Conservation (phyloP, 148 eudicot genomes). For the Amaranthus cruentus region DNA sequence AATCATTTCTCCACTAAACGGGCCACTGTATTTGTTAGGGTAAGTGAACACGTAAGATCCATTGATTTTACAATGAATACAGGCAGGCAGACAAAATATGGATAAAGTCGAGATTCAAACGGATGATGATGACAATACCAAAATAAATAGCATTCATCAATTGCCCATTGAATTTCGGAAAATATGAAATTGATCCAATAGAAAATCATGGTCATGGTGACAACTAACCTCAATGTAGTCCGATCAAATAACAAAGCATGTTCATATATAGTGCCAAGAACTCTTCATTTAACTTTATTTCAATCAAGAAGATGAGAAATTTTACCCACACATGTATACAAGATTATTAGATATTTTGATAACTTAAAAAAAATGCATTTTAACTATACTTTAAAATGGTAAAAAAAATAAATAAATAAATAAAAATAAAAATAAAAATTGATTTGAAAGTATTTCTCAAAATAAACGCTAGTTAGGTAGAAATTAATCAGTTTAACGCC, state of each 20-base stretch:
- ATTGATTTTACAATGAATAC: background rate
- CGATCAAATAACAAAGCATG: background rate
- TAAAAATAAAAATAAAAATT: too few relatives aligned
- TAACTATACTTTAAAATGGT: too few relatives aligned
- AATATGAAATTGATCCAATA: background rate
- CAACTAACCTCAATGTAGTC: background rate
- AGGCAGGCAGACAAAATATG: too few relatives aligned
- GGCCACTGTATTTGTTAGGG: too few relatives aligned
- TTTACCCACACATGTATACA: background rate
- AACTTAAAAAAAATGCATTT: too few relatives aligned
- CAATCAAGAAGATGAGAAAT: background rate
- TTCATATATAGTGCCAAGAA: background rate
- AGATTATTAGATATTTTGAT: too few relatives aligned
- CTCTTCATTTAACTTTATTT: background rate
- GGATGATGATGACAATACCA: background rate
- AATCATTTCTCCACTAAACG: too few relatives aligned
- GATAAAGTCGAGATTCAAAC: background rate
- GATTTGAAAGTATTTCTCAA: too few relatives aligned
- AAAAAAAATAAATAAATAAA: too few relatives aligned
- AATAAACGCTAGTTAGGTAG: too few relatives aligned
- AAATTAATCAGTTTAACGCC: too few relatives aligned
- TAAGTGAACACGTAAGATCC: too few relatives aligned
- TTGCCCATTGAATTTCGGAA: background rate
- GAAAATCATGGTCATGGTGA: slow-evolving; percentile 1
- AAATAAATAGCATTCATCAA: slow-evolving; percentile 1